Evolutionary conservation across 176 grass and related monocot species (phyloP).

Genomic region (Canna indica): DNA sequence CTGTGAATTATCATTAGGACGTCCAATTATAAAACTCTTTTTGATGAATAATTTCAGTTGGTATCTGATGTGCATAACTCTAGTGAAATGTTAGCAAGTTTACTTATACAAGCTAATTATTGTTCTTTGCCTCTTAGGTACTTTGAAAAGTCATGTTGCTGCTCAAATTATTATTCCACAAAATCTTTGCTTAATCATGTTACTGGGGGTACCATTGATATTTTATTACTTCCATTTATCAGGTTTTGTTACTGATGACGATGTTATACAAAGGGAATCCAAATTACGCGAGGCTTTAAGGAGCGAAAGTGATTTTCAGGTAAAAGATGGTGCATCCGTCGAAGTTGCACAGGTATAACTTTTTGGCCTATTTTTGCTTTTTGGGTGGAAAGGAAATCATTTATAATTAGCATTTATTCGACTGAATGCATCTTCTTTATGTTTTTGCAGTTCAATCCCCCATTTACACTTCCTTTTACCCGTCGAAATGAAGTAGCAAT

Average conservation of each 20-base stretch:
- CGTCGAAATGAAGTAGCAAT: slow-evolving; percentile 81
- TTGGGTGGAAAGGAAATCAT: neutral
- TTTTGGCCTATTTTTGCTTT: slow-evolving; percentile 1
- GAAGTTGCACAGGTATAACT: slow-evolving; percentile 82
- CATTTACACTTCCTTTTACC: slow-evolving; percentile 84
- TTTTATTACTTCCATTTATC: slow-evolving; percentile 4
- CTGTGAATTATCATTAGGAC: neutral
- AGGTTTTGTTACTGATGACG: slow-evolving; percentile 87
- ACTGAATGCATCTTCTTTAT: slow-evolving; percentile 23
- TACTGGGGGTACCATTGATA: neutral
- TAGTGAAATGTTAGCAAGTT: neutral
- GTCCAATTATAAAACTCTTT: neutral
- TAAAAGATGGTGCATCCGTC: slow-evolving; percentile 45
- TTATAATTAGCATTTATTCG: neutral
- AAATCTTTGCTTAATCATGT: neutral
- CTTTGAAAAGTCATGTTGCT: neutral
- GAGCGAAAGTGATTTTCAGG: slow-evolving; percentile 45
- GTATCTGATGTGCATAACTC: neutral
- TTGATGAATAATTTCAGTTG: neutral
- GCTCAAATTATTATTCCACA: neutral
- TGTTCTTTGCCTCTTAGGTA: neutral
- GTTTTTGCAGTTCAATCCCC: slow-evolving; percentile 73
- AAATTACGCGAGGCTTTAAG: slow-evolving; percentile 49
- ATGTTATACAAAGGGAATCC: slow-evolving; percentile 45
- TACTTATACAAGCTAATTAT: neutral